Base-by-base conservation (phyloP, 352 stramenopile species). In the Phytopythium helicoides region DNA sequence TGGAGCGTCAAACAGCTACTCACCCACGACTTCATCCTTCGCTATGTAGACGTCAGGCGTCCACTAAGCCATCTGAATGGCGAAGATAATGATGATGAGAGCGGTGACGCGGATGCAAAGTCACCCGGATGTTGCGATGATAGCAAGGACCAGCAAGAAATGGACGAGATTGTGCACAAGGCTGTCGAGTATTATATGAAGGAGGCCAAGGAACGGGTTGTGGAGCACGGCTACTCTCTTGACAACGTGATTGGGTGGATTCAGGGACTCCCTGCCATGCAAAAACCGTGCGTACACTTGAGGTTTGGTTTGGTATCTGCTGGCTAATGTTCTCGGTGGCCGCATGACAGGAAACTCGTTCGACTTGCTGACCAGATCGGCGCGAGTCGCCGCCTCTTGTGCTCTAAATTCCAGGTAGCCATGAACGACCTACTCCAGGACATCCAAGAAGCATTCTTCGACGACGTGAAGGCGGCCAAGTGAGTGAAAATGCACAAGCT, bases 1-100 rank as follows among this genome's bases (percentile, higher is more conserved):
- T 94, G 83, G 83, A 89, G 73, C 38, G 66, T 93, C 53, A 90
- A 90, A 52, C 65, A 93, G 26, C 57, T 93, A 42, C 73, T 93
- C 15, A 66, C 64, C 34, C 83, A 93, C 61, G 72, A 86, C 12
- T 93, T 93, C 47, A 69, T 75, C 28, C 54, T 84, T 14, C 65
- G 61, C 26, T 54, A 91, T 40, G 86, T 72, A 35, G 51, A 47
- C 12, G 35, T 58, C 1, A 26, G 14, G 7, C 22, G 38, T 21
- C 22, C 37, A 21, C 9, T 12, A 26, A 44, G 33, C 33, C 45
- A 69, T 23, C 47, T 51, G 19, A 46, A 47, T 2, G 19, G 39
- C 1, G 66, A 73, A 11, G 53, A 73, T 44, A 66, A 70, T 18
- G 48, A 49, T 8, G 62, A 50, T 16, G 39, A 44, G 14, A 65